Percentiles rank a stretch among this genome's conserved stretches.
These are phyloP conservation scores for Neurospora africana DNA, from an alignment of 495 filamentous ascomycete genomes.

Conservation along the genomic window DNA sequence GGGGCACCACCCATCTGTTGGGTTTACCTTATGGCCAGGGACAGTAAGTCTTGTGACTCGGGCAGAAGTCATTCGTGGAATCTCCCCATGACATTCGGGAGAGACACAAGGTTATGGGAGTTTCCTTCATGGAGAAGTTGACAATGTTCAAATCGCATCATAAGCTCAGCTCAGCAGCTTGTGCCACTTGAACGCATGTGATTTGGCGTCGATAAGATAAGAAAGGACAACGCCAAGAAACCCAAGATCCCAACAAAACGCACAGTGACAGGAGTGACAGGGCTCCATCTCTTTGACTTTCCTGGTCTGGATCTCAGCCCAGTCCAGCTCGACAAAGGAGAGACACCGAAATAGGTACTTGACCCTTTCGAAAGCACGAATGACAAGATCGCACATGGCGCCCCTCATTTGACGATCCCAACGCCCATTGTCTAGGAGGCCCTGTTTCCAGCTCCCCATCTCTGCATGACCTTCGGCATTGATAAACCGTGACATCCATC, in stretches of 20 bases:
- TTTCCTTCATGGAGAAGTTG: neutral
- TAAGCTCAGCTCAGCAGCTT: neutral
- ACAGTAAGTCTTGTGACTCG: neutral
- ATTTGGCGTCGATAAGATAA: neutral
- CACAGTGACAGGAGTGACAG: neutral
- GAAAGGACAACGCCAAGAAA: neutral
- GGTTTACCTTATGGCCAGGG: neutral
- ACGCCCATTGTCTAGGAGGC: too few species aligned
- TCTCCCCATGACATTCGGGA: neutral
- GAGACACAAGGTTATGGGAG: neutral
- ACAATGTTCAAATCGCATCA: neutral
- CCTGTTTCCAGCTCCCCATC: too few species aligned
- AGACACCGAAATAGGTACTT: neutral
- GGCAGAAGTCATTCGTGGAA: neutral
- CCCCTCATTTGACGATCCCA: neutral
- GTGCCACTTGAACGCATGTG: neutral
- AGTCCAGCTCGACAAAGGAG: constrained; percentile 4
- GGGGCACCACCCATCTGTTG: neutral
- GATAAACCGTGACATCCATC: neutral
- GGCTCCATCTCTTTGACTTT: neutral
- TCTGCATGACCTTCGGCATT: neutral
- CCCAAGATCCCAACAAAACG: constrained; percentile 8
- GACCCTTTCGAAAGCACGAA: constrained; percentile 2
- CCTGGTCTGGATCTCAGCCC: constrained; percentile 1
- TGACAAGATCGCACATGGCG: constrained; percentile 14